phyloP scores from a whole-genome alignment of 441 rosid genomes.

The Adansonia gregorii region DNA sequence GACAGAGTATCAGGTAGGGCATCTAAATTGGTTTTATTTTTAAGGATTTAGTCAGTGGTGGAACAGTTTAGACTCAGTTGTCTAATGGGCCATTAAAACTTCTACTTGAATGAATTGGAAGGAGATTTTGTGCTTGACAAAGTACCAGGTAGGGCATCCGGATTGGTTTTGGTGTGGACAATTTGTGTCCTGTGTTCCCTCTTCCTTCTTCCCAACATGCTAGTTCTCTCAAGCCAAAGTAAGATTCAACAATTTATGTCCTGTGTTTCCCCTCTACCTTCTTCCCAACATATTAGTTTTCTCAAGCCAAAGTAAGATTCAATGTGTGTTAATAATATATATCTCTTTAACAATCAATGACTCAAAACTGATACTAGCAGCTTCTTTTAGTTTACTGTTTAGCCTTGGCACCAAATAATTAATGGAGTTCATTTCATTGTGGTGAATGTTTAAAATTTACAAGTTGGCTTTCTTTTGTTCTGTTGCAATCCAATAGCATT shows the following conservation, averaged over 20 bases:
- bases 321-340: background rate
- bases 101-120: no score
- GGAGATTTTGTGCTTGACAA: no score
- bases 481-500: background rate
- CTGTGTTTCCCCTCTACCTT: background rate
- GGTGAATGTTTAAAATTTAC: background rate
- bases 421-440: background rate
- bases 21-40: background rate
- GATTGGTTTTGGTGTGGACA: slow-evolving; percentile 1
- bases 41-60: no score
- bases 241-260: background rate
- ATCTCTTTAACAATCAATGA: slow-evolving; percentile 7
- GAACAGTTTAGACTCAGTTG: no score
- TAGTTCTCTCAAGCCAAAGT: background rate
- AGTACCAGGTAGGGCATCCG: background rate
- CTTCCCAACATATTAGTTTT: background rate
- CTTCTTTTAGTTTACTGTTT: slow-evolving; percentile 5
- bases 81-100: no score
- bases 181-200: background rate
- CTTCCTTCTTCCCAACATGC: background rate
- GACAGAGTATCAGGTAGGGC: background rate
- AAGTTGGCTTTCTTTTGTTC: background rate
- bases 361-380: background rate
- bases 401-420: background rate
- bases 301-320: slow-evolving; percentile 1